These are phyloP conservation scores for Eucalyptus marginata DNA, from an alignment of 345 rosid species.

Conservation along the genomic window DNA sequence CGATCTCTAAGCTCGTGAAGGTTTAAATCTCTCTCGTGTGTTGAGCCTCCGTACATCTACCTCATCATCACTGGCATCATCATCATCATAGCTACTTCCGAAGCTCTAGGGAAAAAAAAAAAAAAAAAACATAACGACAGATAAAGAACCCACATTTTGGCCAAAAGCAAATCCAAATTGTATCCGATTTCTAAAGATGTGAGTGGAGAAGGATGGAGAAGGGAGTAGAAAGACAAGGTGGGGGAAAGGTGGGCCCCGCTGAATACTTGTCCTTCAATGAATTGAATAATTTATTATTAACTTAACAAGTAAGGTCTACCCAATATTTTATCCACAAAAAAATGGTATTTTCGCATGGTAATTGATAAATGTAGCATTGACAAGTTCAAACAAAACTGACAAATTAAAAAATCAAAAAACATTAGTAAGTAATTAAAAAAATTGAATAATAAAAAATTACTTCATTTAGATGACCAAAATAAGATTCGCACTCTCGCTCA, in stretches of 20 bases:
- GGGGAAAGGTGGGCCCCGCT: too few species aligned
- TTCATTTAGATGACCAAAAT: not conserved
- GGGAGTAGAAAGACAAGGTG: not conserved
- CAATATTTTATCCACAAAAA: not conserved
- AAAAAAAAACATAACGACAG: not conserved
- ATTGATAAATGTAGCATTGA: not conserved
- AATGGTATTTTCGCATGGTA: rapidly evolving
- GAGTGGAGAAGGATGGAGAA: not conserved
- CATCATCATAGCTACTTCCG: not conserved
- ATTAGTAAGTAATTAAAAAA: not conserved
- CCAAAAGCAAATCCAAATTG: not conserved
- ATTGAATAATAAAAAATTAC: not conserved
- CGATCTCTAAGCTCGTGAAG: not conserved
- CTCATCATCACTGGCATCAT: not conserved
- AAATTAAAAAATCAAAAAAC: not conserved
- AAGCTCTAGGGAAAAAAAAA: not conserved
- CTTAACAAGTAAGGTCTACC: too few species aligned
- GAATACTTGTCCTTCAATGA: too few species aligned
- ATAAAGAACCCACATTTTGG: not conserved
- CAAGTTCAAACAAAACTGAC: not conserved
- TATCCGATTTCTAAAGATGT: not conserved
- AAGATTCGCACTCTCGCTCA: not conserved
- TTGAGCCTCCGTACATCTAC: not conserved
- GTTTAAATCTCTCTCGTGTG: not conserved
- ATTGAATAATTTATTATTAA: too few species aligned